Base-by-base conservation (phyloP, 129 eudicot genomes). In the Gnaphalium uliginosum region DNA sequence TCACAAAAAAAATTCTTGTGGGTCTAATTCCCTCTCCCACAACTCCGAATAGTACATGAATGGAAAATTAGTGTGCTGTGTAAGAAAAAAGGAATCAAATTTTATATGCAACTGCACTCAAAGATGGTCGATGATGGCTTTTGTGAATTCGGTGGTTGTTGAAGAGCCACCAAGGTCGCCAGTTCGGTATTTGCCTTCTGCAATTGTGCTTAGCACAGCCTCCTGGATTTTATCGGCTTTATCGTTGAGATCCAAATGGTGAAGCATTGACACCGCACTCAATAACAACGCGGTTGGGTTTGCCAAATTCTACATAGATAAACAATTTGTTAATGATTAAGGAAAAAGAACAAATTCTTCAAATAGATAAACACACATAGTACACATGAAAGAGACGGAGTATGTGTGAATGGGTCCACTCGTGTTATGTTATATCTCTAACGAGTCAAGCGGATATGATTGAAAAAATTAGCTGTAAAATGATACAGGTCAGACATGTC, bases 251-350 rank as follows among this genome's bases (percentile, higher is more conserved):
- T 95, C 83, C 79, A 95, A 78, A 79, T 95, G 99, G 50, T 86
- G 92, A 63, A 95, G 88, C 99, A 95, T 95, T 6, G 90, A 70
- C 30, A 95, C 99, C 4, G 94, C 79, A 87, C 99, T 95, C 79
- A 95, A 83, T 66, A 91, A 89, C 81, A 95, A 84, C 8, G 99
- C 99, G 23, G 99, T 95, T 41, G 99, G 99, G 76, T 95, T 95
- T 32, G 99, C 97, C 92, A 89, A 79, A 79, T 95, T 95, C 99
- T 95, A 67, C 85, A 84, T 37, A 4, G 33, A 57, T 35, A 0
- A 77, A 25, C 7, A 0, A 58, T 62, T 46, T 2, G 53, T 17
- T 21, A 35, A 75, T 26, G 24, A n/a, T 57, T 69, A 39, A 13
- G 15, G 17, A 5, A 2, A 63, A 46, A 24, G n/a, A 27, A 17